Evolutionary conservation across 2,329 filamentous ascomycete genomes (phyloP).

Genomic region (Microascus cirrosus): DNA sequence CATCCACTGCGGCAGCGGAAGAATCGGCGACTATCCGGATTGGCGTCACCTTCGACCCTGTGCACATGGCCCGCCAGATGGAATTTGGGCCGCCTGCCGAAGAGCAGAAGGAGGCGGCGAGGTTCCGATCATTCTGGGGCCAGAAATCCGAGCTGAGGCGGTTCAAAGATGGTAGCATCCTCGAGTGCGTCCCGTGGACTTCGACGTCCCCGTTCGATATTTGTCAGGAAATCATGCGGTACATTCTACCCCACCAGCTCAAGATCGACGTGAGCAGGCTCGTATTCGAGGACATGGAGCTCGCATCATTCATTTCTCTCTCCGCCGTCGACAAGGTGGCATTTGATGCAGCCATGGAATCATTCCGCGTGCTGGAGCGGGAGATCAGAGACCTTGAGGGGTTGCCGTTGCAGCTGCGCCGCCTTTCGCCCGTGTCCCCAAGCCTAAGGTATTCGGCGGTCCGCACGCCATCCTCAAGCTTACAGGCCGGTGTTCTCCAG

Average conservation of each 20-base stretch:
- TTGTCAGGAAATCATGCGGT: constrained; percentile 67
- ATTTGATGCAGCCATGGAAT: constrained; percentile 59
- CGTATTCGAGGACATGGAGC: constrained; percentile 35
- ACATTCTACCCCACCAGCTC: constrained; percentile 61
- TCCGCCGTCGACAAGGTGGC: constrained; percentile 36
- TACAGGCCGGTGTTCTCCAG: constrained; percentile 12
- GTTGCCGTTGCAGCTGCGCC: constrained; percentile 77
- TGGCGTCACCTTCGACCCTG: constrained; percentile 61
- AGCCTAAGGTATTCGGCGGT: constrained; percentile 66
- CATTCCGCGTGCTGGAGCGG: constrained; percentile 63
- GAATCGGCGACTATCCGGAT: constrained; percentile 37
- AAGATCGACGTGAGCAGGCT: constrained; percentile 44
- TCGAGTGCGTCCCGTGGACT: constrained; percentile 83
- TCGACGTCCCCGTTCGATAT: constrained; percentile 53
- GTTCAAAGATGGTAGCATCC: constrained; percentile 90
- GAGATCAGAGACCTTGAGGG: constrained; percentile 69
- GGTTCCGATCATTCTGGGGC: constrained; percentile 89
- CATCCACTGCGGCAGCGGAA: constrained; percentile 6
- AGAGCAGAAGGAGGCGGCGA: constrained; percentile 67
- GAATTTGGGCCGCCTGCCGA: constrained; percentile 85
- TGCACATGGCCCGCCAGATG: constrained; percentile 62
- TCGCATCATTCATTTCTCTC: constrained; percentile 34
- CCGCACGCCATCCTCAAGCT: constrained; percentile 26
- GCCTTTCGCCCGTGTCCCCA: constrained; percentile 62
- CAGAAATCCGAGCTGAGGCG: constrained; percentile 84